Percentiles rank a stretch among this genome's conserved stretches.
Evolutionary conservation across 2,329 filamentous ascomycete species (phyloP).

Genomic region (Botrytis squamosa): DNA sequence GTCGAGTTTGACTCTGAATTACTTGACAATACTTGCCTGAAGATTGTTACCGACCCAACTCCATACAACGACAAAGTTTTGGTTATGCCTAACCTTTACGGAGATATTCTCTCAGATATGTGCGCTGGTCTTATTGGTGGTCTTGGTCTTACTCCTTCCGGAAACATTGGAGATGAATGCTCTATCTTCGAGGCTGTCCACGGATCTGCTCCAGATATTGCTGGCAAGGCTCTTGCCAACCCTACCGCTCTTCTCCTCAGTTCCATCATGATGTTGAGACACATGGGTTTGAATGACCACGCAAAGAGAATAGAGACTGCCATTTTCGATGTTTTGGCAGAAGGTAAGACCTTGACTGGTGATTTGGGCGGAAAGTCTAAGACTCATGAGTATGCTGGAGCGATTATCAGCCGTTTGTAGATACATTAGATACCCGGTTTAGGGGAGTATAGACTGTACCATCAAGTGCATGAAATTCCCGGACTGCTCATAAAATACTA

Average conservation of each 20-base stretch:
- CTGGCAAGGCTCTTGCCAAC: slow-evolving; percentile 93
- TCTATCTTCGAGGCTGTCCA: slow-evolving; percentile 99
- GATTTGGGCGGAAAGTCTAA: slow-evolving; percentile 95
- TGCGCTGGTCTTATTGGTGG: slow-evolving; percentile 98
- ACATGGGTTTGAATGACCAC: slow-evolving; percentile 88
- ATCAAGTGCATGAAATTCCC: slow-evolving; percentile 22
- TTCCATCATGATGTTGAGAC: slow-evolving; percentile 99
- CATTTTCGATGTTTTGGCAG: slow-evolving; percentile 89
- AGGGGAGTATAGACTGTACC: slow-evolving; percentile 38
- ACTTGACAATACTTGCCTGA: slow-evolving; percentile 98
- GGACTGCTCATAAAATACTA: slow-evolving; percentile 24
- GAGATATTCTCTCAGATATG: slow-evolving; percentile 99
- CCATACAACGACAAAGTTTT: slow-evolving; percentile 99
- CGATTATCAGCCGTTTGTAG: slow-evolving; percentile 67
- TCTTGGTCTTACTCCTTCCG: slow-evolving; percentile 93
- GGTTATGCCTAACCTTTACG: slow-evolving; percentile 97
- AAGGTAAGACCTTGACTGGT: slow-evolving; percentile 95
- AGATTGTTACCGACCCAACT: slow-evolving; percentile 93
- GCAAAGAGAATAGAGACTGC: slow-evolving; percentile 88
- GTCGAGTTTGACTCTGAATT: slow-evolving; percentile 98
- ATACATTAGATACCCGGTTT: slow-evolving; percentile 34
- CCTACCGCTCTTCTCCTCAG: slow-evolving; percentile 92
- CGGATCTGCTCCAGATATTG: slow-evolving; percentile 94
- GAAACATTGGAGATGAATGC: slow-evolving; percentile 98
- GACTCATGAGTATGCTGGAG: slow-evolving; percentile 89